Conservation (phyloP, 768 basidiomycete genomes). For the Myochromella boudieri region DNA sequence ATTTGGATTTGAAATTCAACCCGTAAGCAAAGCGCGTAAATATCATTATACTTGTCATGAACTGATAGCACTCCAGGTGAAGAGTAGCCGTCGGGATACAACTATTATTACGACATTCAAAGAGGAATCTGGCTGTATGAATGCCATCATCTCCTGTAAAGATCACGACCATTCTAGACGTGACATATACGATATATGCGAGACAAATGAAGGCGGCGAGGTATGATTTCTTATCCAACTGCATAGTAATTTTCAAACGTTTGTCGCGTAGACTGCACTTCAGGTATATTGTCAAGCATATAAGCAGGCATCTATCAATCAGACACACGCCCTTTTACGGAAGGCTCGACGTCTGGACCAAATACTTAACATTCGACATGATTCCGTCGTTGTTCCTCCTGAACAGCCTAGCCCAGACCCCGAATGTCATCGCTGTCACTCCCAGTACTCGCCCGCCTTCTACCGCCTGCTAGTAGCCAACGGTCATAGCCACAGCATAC, state of each 20-base stretch:
- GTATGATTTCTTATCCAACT: slow-evolving; percentile 40
- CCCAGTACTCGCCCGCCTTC: slow-evolving; percentile 77
- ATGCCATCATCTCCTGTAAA: slow-evolving; percentile 74
- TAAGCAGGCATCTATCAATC: slow-evolving; percentile 72
- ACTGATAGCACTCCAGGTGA: slow-evolving; percentile 52
- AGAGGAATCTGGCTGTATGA: slow-evolving; percentile 77
- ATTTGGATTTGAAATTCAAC: slow-evolving; percentile 92
- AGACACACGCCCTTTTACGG: slow-evolving; percentile 83
- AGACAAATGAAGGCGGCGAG: slow-evolving; percentile 79
- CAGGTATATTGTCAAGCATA: slow-evolving; percentile 85
- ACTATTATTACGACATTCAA: slow-evolving; percentile 71
- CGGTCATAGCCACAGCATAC: too few relatives aligned
- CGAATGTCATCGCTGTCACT: slow-evolving; percentile 61
- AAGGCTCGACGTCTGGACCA: slow-evolving; percentile 85
- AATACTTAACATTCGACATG: slow-evolving; percentile 53
- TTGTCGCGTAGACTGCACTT: slow-evolving; percentile 67
- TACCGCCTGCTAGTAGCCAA: slow-evolving; percentile 36
- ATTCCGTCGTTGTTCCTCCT: slow-evolving; percentile 26
- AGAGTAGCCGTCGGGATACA: slow-evolving; percentile 70
- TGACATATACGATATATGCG: slow-evolving; percentile 80
- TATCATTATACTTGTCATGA: slow-evolving; percentile 5
- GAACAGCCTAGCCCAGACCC: slow-evolving; percentile 31
- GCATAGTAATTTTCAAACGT: slow-evolving; percentile 6
- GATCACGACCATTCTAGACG: slow-evolving; percentile 67
- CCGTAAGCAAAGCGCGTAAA: too few relatives aligned